A percentile compares a stretch with the other conserved stretches of the same genome.
phyloP scores from a whole-genome alignment of 192 early-diverging fungal species.

The Backusella psychrophila region DNA sequence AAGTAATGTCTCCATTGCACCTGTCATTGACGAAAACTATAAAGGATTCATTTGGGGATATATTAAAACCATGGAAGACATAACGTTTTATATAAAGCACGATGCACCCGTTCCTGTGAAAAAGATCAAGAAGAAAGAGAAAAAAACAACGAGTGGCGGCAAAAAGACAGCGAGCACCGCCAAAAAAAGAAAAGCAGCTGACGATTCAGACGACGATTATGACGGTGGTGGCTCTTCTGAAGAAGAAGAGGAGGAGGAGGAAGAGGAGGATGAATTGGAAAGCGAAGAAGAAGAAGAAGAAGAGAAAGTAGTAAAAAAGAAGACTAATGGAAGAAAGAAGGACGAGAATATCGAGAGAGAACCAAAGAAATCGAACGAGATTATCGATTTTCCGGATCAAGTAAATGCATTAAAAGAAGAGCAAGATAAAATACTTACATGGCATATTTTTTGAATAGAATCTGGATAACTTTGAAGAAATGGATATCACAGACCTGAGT shows the following conservation, averaged over 20 bases:
- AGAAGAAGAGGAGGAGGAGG: not conserved
- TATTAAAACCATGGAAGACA: not conserved
- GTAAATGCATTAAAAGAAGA: not conserved
- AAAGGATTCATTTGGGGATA: constrained; percentile 15
- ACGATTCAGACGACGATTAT: not conserved
- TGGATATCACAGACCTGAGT: not conserved
- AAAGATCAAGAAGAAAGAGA: not conserved
- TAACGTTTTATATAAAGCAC: not conserved
- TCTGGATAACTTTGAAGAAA: not conserved
- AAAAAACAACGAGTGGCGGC: not conserved
- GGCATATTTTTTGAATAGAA: not conserved
- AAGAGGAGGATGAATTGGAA: not conserved
- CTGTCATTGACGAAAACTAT: constrained; percentile 9
- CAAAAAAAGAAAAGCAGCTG: not conserved
- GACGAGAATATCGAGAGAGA: not conserved
- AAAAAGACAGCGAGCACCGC: not conserved
- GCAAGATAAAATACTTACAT: not conserved
- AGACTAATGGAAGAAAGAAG: not conserved
- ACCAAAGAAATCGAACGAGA: not conserved
- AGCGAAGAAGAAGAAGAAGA: not conserved
- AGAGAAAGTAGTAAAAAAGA: not conserved
- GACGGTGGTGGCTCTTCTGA: not conserved
- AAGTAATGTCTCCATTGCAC: not conserved
- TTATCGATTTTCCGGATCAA: not conserved
- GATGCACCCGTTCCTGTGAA: not conserved